Conservation (phyloP, 768 basidiomycete species). For the Vishniacozyma victoriae region DNA sequence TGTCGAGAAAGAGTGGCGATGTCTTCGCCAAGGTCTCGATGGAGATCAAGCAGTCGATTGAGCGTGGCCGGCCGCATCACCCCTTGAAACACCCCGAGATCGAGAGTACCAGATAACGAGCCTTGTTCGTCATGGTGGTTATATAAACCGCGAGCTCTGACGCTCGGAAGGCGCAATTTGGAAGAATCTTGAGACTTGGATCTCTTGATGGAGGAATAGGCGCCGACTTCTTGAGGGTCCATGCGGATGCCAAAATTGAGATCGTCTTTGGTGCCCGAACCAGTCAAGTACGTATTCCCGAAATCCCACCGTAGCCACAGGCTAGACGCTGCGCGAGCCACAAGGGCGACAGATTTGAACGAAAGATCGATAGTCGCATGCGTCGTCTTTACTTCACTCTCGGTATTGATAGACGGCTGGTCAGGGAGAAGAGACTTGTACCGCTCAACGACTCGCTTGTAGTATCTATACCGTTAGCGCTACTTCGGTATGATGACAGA, state of each 20-base stretch:
- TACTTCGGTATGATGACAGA: neutral
- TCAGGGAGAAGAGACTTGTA: no score
- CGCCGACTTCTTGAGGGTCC: slow-evolving; percentile 32
- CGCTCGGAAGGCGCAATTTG: slow-evolving; percentile 18
- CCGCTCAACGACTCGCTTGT: no score
- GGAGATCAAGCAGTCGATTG: slow-evolving; percentile 36
- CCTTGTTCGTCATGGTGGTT: no score
- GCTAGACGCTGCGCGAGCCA: slow-evolving; percentile 27
- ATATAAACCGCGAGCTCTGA: slow-evolving; percentile 12
- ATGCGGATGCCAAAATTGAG: slow-evolving; percentile 17
- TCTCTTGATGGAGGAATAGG: slow-evolving; percentile 20
- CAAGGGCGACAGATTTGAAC: slow-evolving; percentile 11
- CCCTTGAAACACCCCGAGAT: slow-evolving; percentile 36
- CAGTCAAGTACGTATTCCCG: slow-evolving; percentile 21
- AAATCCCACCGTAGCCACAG: slow-evolving; percentile 38
- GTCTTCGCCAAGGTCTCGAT: slow-evolving; percentile 34
- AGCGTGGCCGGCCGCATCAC: slow-evolving; percentile 40
- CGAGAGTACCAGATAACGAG: slow-evolving; percentile 11
- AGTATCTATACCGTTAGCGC: neutral
- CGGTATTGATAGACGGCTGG: no score
- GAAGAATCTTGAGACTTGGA: slow-evolving; percentile 20
- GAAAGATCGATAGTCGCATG: slow-evolving; percentile 22
- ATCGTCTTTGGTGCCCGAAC: slow-evolving; percentile 4
- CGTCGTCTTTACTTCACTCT: no score
- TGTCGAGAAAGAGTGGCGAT: slow-evolving; percentile 16